phyloP scores from a whole-genome alignment of 2,329 filamentous ascomycete genomes.

The Colletotrichum ledebouriae region DNA sequence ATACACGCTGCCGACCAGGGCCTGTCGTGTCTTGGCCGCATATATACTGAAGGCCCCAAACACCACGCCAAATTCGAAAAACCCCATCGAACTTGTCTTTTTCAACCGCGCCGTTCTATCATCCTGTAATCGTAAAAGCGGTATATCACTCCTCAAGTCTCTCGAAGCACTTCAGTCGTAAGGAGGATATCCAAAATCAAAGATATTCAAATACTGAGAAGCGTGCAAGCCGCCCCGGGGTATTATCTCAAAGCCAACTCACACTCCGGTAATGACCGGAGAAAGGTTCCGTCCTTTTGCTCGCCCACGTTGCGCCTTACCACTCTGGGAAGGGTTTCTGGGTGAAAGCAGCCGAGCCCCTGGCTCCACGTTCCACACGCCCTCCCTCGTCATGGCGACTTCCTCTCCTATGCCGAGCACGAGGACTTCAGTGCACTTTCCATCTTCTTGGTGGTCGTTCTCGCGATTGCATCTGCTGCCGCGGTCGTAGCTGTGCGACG shows the following conservation, averaged over 20 bases:
- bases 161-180: not conserved
- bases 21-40: no score
- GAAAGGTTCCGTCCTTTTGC: slow-evolving; percentile 22
- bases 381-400: slow-evolving; percentile 57
- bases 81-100: no score
- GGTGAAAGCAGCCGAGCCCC: not conserved
- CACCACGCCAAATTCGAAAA: no score
- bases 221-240: not conserved
- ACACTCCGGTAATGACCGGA: slow-evolving; percentile 29
- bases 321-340: not conserved
- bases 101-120: not conserved
- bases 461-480: slow-evolving; percentile 13
- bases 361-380: slow-evolving; percentile 48
- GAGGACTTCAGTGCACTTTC: slow-evolving; percentile 55
- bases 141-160: not conserved
- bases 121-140: not conserved
- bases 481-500: slow-evolving; percentile 7
- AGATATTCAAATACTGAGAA: not conserved
- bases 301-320: slow-evolving; percentile 5
- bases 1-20: no score
- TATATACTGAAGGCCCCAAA: no score
- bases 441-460: slow-evolving; percentile 7
- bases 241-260: slow-evolving; percentile 9
- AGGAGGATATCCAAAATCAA: not conserved
- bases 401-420: slow-evolving; percentile 59